Evolutionary conservation across 1,284 basidiomycete genomes (phyloP).

Genomic region (Lentinula novae-zelandiae): DNA sequence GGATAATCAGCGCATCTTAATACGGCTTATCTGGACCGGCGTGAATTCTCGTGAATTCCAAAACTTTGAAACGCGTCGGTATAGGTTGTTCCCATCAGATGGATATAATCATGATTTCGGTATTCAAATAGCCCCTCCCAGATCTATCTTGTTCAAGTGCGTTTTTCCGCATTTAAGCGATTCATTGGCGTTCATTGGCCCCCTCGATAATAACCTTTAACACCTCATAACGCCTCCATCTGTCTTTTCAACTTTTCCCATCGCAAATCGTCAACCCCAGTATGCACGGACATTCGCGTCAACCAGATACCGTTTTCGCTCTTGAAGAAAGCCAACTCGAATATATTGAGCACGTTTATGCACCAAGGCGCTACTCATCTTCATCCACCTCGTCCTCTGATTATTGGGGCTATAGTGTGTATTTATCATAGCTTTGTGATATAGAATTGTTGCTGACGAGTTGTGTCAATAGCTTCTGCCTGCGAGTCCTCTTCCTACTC

Average conservation of each 20-base stretch:
- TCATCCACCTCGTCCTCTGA: background rate
- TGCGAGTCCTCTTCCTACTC: background rate
- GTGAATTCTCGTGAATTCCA: background rate
- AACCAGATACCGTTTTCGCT: background rate
- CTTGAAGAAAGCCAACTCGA: background rate
- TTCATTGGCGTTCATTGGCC: background rate
- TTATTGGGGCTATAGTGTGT: constrained; percentile 9
- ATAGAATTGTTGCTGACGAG: background rate
- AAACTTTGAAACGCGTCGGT: background rate
- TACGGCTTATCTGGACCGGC: background rate
- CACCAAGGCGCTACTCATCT: background rate
- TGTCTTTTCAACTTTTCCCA: background rate
- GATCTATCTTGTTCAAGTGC: background rate
- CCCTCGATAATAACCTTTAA: background rate
- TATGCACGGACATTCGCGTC: constrained; percentile 5
- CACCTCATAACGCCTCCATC: background rate
- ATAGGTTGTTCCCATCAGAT: background rate
- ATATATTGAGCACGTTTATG: background rate
- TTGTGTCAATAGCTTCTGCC: too few relatives aligned
- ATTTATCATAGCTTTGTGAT: background rate
- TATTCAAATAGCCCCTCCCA: background rate
- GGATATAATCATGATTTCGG: background rate
- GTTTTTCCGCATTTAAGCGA: background rate
- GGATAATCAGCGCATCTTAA: background rate
- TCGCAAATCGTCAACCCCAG: background rate